phyloP scores from a whole-genome alignment of 495 filamentous ascomycete species.

The Pseudomonodictys pantanalensis region DNA sequence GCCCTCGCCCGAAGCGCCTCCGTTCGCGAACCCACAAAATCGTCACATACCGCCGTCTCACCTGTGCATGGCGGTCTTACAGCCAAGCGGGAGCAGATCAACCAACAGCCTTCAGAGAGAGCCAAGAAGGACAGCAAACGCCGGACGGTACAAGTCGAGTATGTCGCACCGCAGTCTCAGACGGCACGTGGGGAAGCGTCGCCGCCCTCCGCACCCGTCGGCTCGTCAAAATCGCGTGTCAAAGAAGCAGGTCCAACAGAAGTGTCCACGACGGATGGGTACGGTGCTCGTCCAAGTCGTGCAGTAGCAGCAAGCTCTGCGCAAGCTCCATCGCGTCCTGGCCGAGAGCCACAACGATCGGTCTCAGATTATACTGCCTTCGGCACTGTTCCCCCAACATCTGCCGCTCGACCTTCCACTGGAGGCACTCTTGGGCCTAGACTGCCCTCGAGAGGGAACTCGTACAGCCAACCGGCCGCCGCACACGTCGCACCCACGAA shows the following conservation, averaged over 20 bases:
- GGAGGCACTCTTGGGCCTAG: constrained; percentile 70
- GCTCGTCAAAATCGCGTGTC: constrained; percentile 48
- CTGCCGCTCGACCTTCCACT: constrained; percentile 67
- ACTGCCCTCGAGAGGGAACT: constrained; percentile 71
- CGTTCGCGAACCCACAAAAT: constrained; percentile 81
- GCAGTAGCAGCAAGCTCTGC: constrained; percentile 46
- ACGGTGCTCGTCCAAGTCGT: constrained; percentile 45
- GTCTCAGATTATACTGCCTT: constrained; percentile 56
- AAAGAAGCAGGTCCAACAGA: constrained; percentile 52
- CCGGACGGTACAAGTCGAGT: constrained; percentile 94
- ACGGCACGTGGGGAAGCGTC: constrained; percentile 63
- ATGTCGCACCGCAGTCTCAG: constrained; percentile 85
- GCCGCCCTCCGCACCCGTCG: constrained; percentile 36
- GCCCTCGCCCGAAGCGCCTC: constrained; percentile 79
- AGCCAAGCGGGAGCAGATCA: constrained; percentile 73
- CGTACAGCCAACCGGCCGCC: constrained; percentile 84
- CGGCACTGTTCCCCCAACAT: constrained; percentile 44
- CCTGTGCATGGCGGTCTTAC: constrained; percentile 60
- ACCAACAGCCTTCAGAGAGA: constrained; percentile 58
- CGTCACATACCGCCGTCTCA: constrained; percentile 54
- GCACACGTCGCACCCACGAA: constrained; percentile 87
- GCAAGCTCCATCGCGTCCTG: constrained; percentile 49
- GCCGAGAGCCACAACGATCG: constrained; percentile 52
- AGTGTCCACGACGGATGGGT: constrained; percentile 35
- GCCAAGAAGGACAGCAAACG: constrained; percentile 77